A percentile compares a stretch with the other conserved stretches of the same genome.
phyloP scores from a whole-genome alignment of 352 stramenopile species.

The Phytopythium delawarense region DNA sequence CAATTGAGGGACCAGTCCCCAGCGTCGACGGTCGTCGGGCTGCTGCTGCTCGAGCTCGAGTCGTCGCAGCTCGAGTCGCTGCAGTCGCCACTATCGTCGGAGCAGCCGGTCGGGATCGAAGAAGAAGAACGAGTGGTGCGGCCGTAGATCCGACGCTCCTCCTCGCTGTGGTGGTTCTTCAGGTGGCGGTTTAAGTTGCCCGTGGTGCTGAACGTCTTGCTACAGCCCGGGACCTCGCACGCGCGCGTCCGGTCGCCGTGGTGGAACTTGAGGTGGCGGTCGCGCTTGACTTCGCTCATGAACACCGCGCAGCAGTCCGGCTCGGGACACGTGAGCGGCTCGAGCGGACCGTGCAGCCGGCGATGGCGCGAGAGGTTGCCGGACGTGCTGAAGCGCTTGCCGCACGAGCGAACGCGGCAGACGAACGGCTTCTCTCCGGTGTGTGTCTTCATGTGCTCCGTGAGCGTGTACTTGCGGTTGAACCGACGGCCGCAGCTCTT shows the following conservation, averaged over 20 bases:
- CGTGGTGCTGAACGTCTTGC: conserved; percentile 57
- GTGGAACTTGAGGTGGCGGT: conserved; percentile 46
- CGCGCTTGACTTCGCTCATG: conserved; percentile 33
- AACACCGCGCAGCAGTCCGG: conserved; percentile 26
- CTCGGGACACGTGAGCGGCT: conserved; percentile 27
- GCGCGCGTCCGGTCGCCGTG: conserved; percentile 18
- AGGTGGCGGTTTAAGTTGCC: conserved; percentile 44
- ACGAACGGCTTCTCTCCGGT: conserved; percentile 27
- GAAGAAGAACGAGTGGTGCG: no score
- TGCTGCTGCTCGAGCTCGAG: conserved; percentile 6
- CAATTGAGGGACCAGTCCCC: background rate
- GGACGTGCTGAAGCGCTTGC: conserved; percentile 51
- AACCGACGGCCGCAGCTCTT: conserved; percentile 19
- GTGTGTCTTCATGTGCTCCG: conserved; percentile 32
- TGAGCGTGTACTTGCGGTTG: conserved; percentile 32
- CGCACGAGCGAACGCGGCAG: conserved; percentile 29
- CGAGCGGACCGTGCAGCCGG: conserved; percentile 34
- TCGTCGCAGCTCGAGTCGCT: conserved; percentile 4
- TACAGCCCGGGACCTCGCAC: conserved; percentile 25
- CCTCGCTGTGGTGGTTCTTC: no score
- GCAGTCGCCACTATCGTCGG: no score
- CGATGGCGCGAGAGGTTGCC: conserved; percentile 59
- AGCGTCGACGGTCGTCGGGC: conserved; percentile 16
- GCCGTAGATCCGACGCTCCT: no score
- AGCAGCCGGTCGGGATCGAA: no score